phyloP scores from a whole-genome alignment of 2,329 filamentous ascomycete species.

The Alternaria hordeiaustralica region DNA sequence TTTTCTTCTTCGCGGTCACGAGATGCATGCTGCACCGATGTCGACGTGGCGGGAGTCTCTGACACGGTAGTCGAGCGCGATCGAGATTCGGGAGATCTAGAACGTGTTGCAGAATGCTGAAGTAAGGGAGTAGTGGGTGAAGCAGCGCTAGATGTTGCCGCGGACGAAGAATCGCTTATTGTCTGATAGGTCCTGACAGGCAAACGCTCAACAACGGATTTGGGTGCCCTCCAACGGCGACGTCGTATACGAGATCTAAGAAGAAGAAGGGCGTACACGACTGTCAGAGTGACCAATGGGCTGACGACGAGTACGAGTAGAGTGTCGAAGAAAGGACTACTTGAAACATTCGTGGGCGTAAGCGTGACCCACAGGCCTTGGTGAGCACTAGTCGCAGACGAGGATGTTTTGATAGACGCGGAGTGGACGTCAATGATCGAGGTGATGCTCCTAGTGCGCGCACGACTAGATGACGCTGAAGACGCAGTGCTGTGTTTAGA shows the following conservation, averaged over 20 bases:
- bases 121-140: constrained; percentile 83
- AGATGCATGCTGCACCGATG: constrained; percentile 32
- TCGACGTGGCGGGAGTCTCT: constrained; percentile 56
- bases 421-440: constrained; percentile 24
- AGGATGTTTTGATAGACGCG: constrained; percentile 22
- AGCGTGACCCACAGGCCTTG: constrained; percentile 97
- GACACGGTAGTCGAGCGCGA: constrained; percentile 72
- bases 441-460: constrained; percentile 25
- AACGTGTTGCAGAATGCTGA: constrained; percentile 51
- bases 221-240: constrained; percentile 94
- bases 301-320: constrained; percentile 96
- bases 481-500: constrained; percentile 24
- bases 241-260: constrained; percentile 87
- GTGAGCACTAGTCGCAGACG: constrained; percentile 55
- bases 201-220: constrained; percentile 92
- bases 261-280: constrained; percentile 89
- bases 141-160: constrained; percentile 68
- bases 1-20: constrained; percentile 59
- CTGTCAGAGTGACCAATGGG: constrained; percentile 86
- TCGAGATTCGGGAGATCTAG: constrained; percentile 55
- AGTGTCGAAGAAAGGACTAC: constrained; percentile 94
- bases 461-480: constrained; percentile 16
- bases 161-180: constrained; percentile 65
- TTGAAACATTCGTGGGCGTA: constrained; percentile 84
- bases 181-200: constrained; percentile 96